Percentiles rank a stretch among this genome's conserved stretches.
phyloP scores from a whole-genome alignment of 805 yeast species.

The Schwanniomyces polymorphus region DNA sequence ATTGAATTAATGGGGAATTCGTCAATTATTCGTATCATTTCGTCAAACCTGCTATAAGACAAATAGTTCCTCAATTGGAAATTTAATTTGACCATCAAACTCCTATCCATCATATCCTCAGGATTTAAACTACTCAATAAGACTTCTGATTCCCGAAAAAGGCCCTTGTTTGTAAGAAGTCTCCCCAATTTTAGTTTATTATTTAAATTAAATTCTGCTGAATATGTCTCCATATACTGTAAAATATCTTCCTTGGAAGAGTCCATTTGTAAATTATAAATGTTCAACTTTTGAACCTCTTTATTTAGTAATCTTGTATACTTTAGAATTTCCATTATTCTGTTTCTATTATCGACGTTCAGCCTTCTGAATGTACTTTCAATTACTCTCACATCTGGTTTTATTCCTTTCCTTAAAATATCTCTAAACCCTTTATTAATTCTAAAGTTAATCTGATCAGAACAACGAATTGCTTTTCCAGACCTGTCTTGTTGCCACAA shows the following conservation, averaged over 20 bases:
- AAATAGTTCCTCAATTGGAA: slow-evolving; percentile 23
- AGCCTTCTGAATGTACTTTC: slow-evolving; percentile 30
- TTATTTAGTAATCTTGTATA: slow-evolving; percentile 11
- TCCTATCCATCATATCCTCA: slow-evolving; percentile 24
- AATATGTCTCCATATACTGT: slow-evolving; percentile 12
- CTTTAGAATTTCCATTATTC: slow-evolving; percentile 22
- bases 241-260: slow-evolving; percentile 13
- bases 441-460: slow-evolving; percentile 28
- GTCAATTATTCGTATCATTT: slow-evolving; percentile 17
- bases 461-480: slow-evolving; percentile 13
- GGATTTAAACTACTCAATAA: slow-evolving; percentile 20
- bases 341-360: slow-evolving; percentile 19
- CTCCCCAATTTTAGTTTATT: slow-evolving; percentile 28
- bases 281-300: slow-evolving; percentile 11
- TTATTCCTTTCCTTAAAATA: slow-evolving; percentile 31
- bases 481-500: slow-evolving; percentile 10
- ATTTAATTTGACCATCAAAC: slow-evolving; percentile 25
- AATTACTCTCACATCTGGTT: slow-evolving; percentile 33
- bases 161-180: slow-evolving; percentile 27
- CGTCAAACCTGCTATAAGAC: slow-evolving; percentile 15
- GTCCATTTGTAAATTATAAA: slow-evolving; percentile 17
- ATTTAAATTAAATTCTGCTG: slow-evolving; percentile 18
- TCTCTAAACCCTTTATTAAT: slow-evolving; percentile 32
- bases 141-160: slow-evolving; percentile 20
- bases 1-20: slow-evolving; percentile 31